phyloP scores from a whole-genome alignment of 257 asterid species.

The Solanum stenotomum region DNA sequence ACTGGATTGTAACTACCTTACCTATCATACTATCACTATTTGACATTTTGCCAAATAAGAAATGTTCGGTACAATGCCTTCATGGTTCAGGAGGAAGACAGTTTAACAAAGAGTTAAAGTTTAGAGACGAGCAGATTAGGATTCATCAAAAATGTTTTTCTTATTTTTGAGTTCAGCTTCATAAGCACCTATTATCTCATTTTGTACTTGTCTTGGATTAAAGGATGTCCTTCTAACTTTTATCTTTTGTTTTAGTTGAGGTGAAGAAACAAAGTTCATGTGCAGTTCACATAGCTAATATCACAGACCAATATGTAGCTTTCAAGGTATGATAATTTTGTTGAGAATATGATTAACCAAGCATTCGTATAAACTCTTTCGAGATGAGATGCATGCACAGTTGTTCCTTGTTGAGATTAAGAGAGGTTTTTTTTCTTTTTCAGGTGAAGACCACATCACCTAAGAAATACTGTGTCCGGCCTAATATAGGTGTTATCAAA shows the following conservation, averaged over 20 bases:
- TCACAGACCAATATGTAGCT: constrained; percentile 71
- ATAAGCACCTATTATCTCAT: background rate
- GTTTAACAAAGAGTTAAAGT: background rate
- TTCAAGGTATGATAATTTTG: constrained; percentile 57
- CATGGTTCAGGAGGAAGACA: background rate
- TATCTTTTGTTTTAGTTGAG: constrained; percentile 50
- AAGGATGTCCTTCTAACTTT: constrained; percentile 8
- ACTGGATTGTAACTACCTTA: background rate
- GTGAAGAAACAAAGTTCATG: constrained; percentile 73
- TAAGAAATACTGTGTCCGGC: constrained; percentile 80
- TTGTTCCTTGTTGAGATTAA: background rate
- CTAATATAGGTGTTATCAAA: constrained; percentile 77
- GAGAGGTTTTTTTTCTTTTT: constrained; percentile 5
- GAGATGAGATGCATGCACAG: background rate
- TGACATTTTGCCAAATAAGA: background rate
- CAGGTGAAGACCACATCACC: constrained; percentile 96
- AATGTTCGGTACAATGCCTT: background rate
- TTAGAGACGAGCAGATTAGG: background rate
- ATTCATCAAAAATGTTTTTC: background rate
- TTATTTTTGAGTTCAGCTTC: background rate
- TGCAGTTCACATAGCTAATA: constrained; percentile 53
- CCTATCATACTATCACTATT: background rate
- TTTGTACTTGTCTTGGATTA: background rate
- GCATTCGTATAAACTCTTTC: background rate
- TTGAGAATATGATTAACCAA: background rate